A percentile compares a stretch with the other conserved stretches of the same genome.
Conservation (phyloP, 2,329 filamentous ascomycete species). For the Acephala macrosclerotiorum region DNA sequence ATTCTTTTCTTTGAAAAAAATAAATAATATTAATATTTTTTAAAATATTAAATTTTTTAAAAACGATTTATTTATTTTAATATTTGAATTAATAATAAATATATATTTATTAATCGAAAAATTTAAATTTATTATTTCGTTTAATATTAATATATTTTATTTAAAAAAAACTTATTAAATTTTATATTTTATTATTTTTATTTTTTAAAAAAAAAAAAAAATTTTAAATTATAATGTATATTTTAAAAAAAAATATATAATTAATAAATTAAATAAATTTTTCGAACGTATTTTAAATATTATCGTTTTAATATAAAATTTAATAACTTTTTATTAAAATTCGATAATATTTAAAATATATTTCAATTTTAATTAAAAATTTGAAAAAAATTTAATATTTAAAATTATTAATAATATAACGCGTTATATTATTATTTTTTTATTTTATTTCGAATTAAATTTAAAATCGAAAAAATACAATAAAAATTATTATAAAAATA, state of each 20-base stretch:
- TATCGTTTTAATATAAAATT: slow-evolving; percentile 10
- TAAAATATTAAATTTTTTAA: slow-evolving; percentile 19
- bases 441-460: slow-evolving; percentile 20
- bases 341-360: background rate
- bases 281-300: slow-evolving; percentile 4
- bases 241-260: slow-evolving; percentile 9
- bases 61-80: slow-evolving; percentile 22
- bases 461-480: background rate
- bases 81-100: slow-evolving; percentile 22
- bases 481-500: background rate
- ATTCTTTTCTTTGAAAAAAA: slow-evolving; percentile 21
- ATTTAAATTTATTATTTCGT: slow-evolving; percentile 30
- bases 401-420: slow-evolving; percentile 15
- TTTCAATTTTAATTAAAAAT: background rate
- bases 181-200: background rate
- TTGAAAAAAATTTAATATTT: slow-evolving; percentile 3
- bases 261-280: slow-evolving; percentile 1
- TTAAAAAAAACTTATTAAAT: slow-evolving; percentile 3
- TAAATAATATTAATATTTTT: slow-evolving; percentile 17
- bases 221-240: background rate
- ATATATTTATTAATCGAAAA: slow-evolving; percentile 28
- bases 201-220: slow-evolving; percentile 10
- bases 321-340: background rate
- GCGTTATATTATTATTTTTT: slow-evolving; percentile 4
- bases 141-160: slow-evolving; percentile 27